These are phyloP conservation scores for Cyclotella baltica DNA, from an alignment of 108 stramenopile species.

Conservation along the genomic window DNA sequence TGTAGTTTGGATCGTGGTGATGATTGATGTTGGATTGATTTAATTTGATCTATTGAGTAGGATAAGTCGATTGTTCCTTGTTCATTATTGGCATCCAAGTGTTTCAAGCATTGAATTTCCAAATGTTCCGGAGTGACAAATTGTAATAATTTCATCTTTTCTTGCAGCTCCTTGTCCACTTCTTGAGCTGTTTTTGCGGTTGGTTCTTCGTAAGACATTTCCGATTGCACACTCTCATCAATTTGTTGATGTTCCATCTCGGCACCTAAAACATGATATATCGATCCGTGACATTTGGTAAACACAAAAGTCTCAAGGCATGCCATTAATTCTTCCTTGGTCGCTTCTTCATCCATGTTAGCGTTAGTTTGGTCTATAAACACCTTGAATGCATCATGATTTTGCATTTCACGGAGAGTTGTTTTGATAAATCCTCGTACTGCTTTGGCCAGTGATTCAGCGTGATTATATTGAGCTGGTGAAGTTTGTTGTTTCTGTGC, in stretches of 20 bases:
- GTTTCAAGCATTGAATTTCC: constrained; percentile 75
- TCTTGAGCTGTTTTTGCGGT: constrained; percentile 19
- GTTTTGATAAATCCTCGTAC: constrained; percentile 43
- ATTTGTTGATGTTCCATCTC: constrained; percentile 19
- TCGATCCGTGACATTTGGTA: constrained; percentile 40
- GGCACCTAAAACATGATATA: constrained; percentile 37
- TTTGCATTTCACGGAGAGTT: constrained; percentile 40
- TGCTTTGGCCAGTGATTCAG: constrained; percentile 36
- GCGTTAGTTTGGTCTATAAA: not conserved
- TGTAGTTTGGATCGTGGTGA: constrained; percentile 81
- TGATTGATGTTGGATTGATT: constrained; percentile 60
- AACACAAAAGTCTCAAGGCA: constrained; percentile 49
- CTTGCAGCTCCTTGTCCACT: constrained; percentile 35
- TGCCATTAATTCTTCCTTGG: constrained; percentile 31
- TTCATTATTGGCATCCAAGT: not conserved
- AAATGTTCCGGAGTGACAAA: constrained; percentile 80
- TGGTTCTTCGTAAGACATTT: not conserved
- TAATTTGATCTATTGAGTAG: constrained; percentile 58
- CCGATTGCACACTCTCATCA: constrained; percentile 10
- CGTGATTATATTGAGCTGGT: constrained; percentile 20
- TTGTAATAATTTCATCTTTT: constrained; percentile 57
- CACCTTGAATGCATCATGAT: constrained; percentile 38
- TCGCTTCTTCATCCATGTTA: not conserved
- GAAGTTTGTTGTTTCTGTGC: not conserved
- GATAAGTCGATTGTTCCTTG: constrained; percentile 50